A percentile compares a stretch with the other conserved stretches of the same genome.
Conservation (phyloP, 257 asterid genomes). For the Ligustrum vulgare region DNA sequence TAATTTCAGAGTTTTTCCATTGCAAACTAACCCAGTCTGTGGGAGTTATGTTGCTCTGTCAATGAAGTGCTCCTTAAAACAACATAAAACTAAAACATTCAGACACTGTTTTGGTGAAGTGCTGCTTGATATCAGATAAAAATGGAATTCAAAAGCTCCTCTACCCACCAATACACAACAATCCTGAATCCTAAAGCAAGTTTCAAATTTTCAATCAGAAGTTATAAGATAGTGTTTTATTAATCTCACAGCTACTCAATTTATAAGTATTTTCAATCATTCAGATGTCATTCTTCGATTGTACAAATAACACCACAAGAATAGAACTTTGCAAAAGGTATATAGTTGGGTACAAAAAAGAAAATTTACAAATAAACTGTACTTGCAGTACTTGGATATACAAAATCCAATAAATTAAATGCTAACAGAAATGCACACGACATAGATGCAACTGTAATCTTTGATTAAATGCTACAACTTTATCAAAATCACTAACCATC, state of each 20-base stretch:
- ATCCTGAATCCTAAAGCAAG: neutral
- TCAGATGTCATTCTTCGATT: neutral
- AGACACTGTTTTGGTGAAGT: neutral
- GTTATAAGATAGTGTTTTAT: neutral
- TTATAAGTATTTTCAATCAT: neutral
- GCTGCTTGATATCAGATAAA: neutral
- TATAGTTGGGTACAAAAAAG: neutral
- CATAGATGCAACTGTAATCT: neutral
- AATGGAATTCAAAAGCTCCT: neutral
- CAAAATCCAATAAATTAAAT: neutral
- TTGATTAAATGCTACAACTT: neutral
- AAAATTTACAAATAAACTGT: neutral
- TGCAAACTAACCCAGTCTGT: neutral
- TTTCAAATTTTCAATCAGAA: neutral
- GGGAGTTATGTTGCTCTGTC: neutral
- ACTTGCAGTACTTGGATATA: neutral
- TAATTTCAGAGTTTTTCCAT: neutral
- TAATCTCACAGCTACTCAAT: neutral
- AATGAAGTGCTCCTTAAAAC: neutral
- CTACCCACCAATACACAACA: neutral
- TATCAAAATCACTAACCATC: neutral
- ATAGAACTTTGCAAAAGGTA: neutral
- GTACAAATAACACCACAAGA: neutral
- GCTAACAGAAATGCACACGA: neutral
- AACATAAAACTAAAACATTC: neutral